phyloP scores from a whole-genome alignment of 257 asterid genomes.

The Fraxinus quadrangulata region DNA sequence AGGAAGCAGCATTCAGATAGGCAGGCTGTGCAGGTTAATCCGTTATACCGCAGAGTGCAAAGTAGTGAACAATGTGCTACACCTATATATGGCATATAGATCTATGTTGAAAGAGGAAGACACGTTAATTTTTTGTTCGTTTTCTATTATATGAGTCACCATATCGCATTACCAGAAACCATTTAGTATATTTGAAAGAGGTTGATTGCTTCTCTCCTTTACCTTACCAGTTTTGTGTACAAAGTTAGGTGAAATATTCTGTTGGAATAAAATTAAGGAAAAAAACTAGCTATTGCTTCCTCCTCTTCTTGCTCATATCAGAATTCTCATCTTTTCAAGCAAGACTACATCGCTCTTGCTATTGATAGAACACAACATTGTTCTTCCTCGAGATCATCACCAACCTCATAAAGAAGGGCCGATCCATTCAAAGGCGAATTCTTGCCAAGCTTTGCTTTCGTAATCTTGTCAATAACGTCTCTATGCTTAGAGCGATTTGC shows the following conservation, averaged over 20 bases:
- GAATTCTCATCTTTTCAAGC: constrained; percentile 25
- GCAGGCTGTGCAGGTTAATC: neutral
- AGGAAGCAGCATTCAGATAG: neutral
- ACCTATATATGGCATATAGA: neutral
- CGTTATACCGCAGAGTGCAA: neutral
- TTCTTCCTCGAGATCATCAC: constrained; percentile 89
- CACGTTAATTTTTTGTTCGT: neutral
- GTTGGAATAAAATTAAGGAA: constrained; percentile 14
- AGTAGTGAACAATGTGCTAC: constrained; percentile 1
- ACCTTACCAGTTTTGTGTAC: constrained; percentile 28
- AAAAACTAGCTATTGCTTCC: constrained; percentile 36
- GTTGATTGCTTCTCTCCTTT: neutral
- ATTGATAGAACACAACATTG: too few species aligned
- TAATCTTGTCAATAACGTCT: constrained; percentile 87
- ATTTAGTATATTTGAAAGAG: neutral
- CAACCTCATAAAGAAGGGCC: constrained; percentile 92
- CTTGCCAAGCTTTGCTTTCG: constrained; percentile 90
- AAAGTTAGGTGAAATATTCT: constrained; percentile 35
- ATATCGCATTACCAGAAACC: neutral
- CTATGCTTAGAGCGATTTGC: constrained; percentile 74
- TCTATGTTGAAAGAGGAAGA: neutral
- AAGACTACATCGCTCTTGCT: too few species aligned
- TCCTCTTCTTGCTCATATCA: constrained; percentile 48
- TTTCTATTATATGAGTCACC: neutral
- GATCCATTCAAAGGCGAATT: constrained; percentile 71